These are phyloP conservation scores for Trichoderma cornu-damae DNA, from an alignment of 2,329 filamentous ascomycete species.

Conservation along the genomic window DNA sequence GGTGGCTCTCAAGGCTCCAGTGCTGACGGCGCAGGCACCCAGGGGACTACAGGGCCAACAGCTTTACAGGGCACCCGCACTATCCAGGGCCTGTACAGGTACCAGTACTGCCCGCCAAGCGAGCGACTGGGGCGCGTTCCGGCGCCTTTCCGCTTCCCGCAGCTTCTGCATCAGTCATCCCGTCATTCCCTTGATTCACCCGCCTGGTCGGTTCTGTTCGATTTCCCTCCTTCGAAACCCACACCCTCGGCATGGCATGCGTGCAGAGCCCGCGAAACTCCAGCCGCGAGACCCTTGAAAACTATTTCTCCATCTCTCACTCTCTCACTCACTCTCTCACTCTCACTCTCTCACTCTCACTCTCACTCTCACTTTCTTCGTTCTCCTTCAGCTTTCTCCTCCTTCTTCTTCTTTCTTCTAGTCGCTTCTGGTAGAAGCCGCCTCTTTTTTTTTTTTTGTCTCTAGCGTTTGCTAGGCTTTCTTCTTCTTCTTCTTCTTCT, in stretches of 20 bases:
- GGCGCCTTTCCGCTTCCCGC: constrained; percentile 11
- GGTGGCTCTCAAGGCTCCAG: too few species aligned
- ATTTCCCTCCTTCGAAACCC: constrained; percentile 14
- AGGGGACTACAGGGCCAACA: background rate
- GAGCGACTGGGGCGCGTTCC: background rate
- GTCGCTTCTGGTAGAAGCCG: background rate
- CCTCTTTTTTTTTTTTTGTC: background rate
- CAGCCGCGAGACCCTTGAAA: too few species aligned
- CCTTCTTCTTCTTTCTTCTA: background rate
- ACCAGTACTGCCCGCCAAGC: background rate
- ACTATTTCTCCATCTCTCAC: too few species aligned
- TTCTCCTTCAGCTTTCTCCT: background rate
- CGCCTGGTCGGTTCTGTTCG: constrained; percentile 8
- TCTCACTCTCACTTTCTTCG: background rate
- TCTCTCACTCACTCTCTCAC: background rate
- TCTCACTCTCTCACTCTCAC: background rate
- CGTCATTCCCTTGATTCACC: constrained; percentile 15
- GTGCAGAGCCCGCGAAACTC: constrained; percentile 7
- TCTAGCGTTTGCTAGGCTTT: background rate
- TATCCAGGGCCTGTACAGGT: background rate
- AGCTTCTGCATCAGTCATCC: constrained; percentile 13
- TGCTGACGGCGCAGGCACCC: too few species aligned
- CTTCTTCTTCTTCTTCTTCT: too few species aligned
- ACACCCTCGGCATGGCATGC: constrained; percentile 2
- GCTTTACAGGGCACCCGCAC: background rate